Evolutionary conservation across 2,329 filamentous ascomycete species (phyloP), one percentile per base, ranked within the genome.

Genomic region (Neonectria sp.): DNA sequence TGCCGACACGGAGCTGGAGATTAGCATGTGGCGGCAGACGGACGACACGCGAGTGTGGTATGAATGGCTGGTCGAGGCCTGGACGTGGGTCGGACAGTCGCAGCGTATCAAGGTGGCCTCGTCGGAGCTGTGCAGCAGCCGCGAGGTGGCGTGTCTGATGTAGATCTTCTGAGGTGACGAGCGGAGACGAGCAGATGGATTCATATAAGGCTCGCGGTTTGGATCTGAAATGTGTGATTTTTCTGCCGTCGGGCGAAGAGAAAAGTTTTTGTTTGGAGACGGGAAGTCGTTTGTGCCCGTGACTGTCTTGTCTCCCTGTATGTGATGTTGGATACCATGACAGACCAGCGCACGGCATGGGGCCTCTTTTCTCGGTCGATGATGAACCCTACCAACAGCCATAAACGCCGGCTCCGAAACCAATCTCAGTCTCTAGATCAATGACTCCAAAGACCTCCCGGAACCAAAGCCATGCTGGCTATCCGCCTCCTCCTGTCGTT

Each of bases 1-100:
- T 0, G 92, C 94, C 64, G 90, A 94, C 71, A 91, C 92, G 0
- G 94, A 97, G 79, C 85, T 98, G 5, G 93, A 97, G 73, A 90
- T 98, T 43, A 96, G 91, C 78, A 98, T 99, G 91, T 98, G 95
- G 93, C 89, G 96, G 57, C 93, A 97, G 82, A 98, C 96, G 1
- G 95, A 99, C 77, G 94, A 98, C 78, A 90, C 92, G 43, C 97
- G 93, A 80, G 96, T 99, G 8, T 99, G 96, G 97, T 99, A 99
- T 80, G 96, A 99, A 80, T 99, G 96, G 96, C 86, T 96, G 68
- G 91, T 98, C 2, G 96, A 98, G 80, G 93, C 93, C 12, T 98
- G 91, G 80, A 88, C 86, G 24, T 91, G 88, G 84, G 81, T 89
- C 56, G 87, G 87, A 1, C 86, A 86, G n/a, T 84, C 86, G 45